Evolutionary conservation across 306 rosid genomes (phyloP), one percentile per base, ranked within the genome.

Genomic region (Begonia loranthoides): DNA sequence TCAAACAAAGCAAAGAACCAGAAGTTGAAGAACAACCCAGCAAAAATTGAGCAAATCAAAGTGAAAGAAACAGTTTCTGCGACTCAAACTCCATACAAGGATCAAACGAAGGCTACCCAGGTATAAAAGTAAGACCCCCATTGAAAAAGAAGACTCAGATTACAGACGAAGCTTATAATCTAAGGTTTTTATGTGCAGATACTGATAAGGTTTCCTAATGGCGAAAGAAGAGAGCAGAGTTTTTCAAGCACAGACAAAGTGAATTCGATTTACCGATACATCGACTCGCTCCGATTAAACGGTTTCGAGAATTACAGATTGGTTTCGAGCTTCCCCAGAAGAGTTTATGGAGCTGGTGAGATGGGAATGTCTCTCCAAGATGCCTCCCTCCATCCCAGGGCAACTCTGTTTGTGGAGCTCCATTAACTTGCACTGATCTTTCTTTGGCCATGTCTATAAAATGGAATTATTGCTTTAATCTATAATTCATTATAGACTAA

Each of bases 261-360:
- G 51, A 76, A 83, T 19, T 65, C 84, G 36, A 70, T 87, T 54
- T 87, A 80, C 69, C 59, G 81, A 50, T 80, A 68, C 72, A 70
- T 87, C 0, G 74, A 83, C 61, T 83, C 96, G 54, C 50, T 87
- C 55, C 71, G 73, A 2, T 11, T 87, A 50, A 64, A 70, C 12
- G 75, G 70, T 4, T 53, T 81, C 62, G 76, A 56, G 33, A 80
- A 72, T 70, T 87, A 83, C 36, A 78, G 82, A 57, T 38, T 87
- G 68, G 63, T 87, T 51, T 79, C 87, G 70, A 80, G 73, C 77
- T 87, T 87, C 56, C 96, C 96, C 14, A 83, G 67, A 64, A 83
- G 50, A 66, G 78, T 71, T 5, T 87, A 63, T 60, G 94, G 79
- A 28, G 72, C 55, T 51, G 82, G 83, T 58, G 78, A 87, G 51